These are phyloP conservation scores for Allantophomopsis cytisporea DNA, from an alignment of 2,329 filamentous ascomycete genomes.

Conservation along the genomic window DNA sequence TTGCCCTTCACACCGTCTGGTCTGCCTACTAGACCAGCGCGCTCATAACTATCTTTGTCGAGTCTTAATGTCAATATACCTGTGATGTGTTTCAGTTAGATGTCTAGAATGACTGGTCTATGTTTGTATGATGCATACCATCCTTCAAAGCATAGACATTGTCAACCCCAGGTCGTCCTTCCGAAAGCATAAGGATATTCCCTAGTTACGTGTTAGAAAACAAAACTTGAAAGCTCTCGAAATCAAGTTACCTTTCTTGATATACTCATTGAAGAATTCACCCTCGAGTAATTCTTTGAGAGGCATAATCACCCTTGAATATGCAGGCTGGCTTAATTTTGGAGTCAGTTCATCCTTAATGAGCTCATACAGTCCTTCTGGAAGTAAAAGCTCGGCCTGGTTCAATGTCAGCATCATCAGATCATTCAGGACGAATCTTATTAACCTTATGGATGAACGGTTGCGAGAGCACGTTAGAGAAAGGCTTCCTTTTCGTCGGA, in stretches of 20 bases:
- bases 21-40: constrained; percentile 65
- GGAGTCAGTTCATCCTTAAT: constrained; percentile 37
- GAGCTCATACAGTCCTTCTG: constrained; percentile 42
- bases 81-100: constrained; percentile 17
- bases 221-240: no score
- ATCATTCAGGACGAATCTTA: not conserved
- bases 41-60: constrained; percentile 71
- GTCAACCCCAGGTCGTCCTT: constrained; percentile 57
- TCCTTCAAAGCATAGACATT: constrained; percentile 59
- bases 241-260: constrained; percentile 39
- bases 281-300: constrained; percentile 58
- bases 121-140: constrained; percentile 29
- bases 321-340: constrained; percentile 28
- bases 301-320: constrained; percentile 59
- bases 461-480: constrained; percentile 51
- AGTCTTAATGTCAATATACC: constrained; percentile 65
- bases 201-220: constrained; percentile 29
- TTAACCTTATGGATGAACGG: constrained; percentile 55
- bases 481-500: constrained; percentile 64
- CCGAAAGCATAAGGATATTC: constrained; percentile 71
- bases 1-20: constrained; percentile 44
- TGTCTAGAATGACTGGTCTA: not conserved
- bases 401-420: not conserved
- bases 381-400: constrained; percentile 60
- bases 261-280: constrained; percentile 71